These are phyloP conservation scores for Didymella keratinophila DNA, from an alignment of 2,329 filamentous ascomycete genomes.

Conservation along the genomic window DNA sequence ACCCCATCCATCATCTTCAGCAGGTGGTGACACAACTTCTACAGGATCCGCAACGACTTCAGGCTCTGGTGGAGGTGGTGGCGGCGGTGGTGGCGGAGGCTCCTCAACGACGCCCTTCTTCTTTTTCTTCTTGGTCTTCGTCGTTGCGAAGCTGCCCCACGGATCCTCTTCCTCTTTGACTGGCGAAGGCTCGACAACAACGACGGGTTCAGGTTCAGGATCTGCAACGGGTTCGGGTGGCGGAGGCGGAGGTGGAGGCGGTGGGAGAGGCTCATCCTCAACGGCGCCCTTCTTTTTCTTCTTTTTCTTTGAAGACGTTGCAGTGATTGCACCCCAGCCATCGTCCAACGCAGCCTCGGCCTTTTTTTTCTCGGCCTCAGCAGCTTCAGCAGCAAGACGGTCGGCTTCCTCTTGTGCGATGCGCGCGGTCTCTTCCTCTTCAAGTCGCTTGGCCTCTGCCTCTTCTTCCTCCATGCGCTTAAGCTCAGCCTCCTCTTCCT, in stretches of 20 bases:
- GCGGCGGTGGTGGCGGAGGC: conserved; percentile 27
- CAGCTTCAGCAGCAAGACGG: conserved; percentile 26
- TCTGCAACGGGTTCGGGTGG: conserved; percentile 47
- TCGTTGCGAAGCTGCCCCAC: conserved; percentile 31
- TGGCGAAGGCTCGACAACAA: conserved; percentile 41
- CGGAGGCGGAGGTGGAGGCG: conserved; percentile 32
- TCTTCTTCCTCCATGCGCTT: conserved; percentile 35
- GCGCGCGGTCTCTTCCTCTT: conserved; percentile 33
- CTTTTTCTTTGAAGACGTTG: conserved; percentile 47
- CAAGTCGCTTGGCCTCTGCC: conserved; percentile 33
- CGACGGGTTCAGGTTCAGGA: conserved; percentile 39
- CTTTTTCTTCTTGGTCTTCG: conserved; percentile 34
- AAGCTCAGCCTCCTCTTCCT: conserved; percentile 37
- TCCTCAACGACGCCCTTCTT: conserved; percentile 37
- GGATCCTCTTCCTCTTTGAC: conserved; percentile 43
- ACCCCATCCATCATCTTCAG: conserved; percentile 40
- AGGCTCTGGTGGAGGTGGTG: conserved; percentile 30
- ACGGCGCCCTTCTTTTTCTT: conserved; percentile 41
- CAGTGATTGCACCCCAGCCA: conserved; percentile 22
- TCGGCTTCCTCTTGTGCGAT: conserved; percentile 27
- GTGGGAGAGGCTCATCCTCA: conserved; percentile 30
- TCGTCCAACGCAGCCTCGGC: conserved; percentile 48
- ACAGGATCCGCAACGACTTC: conserved; percentile 25
- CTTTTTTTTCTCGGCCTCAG: conserved; percentile 40
- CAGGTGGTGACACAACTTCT: conserved; percentile 22